Base-by-base conservation (phyloP, 1,284 basidiomycete species). In the Peniophora sp. region DNA sequence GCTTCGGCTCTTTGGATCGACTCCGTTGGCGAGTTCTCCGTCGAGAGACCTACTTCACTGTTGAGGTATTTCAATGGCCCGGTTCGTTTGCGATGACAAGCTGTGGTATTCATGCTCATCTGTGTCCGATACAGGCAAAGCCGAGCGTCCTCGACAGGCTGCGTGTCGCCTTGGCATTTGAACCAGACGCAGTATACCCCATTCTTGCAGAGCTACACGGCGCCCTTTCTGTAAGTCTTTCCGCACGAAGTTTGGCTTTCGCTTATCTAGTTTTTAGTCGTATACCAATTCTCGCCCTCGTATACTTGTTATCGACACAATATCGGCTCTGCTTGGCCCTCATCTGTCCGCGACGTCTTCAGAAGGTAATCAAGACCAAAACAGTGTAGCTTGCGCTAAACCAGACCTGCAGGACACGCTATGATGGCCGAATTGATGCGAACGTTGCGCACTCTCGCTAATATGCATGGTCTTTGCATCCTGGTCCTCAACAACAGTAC, bases 391-490 rank as follows among this genome's bases (percentile, higher is more conserved):
- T n/a, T n/a, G n/a, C n/a, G 24, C 24, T 47, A 23, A 34, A 48
- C 38, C 34, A 17, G 20, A 32, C 43, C 14, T 16, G 1, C 24
- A 74, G 72, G 87, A 2, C 87, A 89, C 61, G 82, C 86, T 0
- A 67, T 77, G n/a, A 86, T 90, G 83, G 74, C 74, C 0, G 74
- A 73, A 1, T 78, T 89, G 54, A 87, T 89, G 81, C 75, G 73
- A 1, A 74, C 81, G 53, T 70, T 89, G 19, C 78, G 78, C 34
- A 59, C 60, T 2, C 63, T 84, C 36, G 73, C 83, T 2, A 73
- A 72, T 36, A 64, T 60, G 0, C 68, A 71, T 54, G 65, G 63
- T 3, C 57, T 78, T 35, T 66, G 77, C 1, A 66, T 85, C 41
- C 59, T 86, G 39, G 85, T 78, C 14, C 59, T 77, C 35, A 81